phyloP scores from a whole-genome alignment of 345 rosid genomes.

The Sisymbrium irio region DNA sequence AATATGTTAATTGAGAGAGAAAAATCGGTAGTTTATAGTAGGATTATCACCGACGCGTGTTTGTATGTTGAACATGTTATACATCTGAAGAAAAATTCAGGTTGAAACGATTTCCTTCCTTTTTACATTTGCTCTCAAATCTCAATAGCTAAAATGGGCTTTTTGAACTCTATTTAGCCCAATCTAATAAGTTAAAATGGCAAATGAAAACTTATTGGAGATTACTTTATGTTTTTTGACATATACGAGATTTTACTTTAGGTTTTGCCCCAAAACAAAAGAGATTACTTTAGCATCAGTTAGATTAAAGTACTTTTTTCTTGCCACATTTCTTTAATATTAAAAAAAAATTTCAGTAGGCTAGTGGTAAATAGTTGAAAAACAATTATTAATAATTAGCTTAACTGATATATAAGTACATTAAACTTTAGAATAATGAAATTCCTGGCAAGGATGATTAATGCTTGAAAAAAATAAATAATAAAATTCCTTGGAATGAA shows the following conservation, averaged over 20 bases:
- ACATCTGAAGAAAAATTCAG: background rate
- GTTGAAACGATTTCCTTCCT: background rate
- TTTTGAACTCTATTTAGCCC: background rate
- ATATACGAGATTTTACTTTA: background rate
- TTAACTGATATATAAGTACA: background rate
- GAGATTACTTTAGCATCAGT: background rate
- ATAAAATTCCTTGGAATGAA: background rate
- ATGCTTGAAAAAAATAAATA: background rate
- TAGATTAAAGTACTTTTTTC: background rate
- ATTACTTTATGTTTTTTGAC: background rate
- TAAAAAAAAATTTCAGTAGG: background rate
- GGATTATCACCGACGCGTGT: too few relatives aligned
- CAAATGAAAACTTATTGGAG: background rate
- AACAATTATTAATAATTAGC: background rate
- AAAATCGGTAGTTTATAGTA: too few relatives aligned
- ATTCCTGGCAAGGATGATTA: background rate
- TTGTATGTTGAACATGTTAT: background rate
- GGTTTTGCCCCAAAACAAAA: too few relatives aligned
- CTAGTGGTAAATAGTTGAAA: conserved; percentile 7
- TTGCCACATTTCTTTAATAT: background rate
- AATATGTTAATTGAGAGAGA: too few relatives aligned
- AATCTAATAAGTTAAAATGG: background rate
- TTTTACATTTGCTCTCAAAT: background rate
- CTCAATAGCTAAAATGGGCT: background rate
- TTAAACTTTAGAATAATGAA: background rate